Evolutionary conservation across 257 asterid species (phyloP).

Genomic region (Jacaranda mimosifolia): DNA sequence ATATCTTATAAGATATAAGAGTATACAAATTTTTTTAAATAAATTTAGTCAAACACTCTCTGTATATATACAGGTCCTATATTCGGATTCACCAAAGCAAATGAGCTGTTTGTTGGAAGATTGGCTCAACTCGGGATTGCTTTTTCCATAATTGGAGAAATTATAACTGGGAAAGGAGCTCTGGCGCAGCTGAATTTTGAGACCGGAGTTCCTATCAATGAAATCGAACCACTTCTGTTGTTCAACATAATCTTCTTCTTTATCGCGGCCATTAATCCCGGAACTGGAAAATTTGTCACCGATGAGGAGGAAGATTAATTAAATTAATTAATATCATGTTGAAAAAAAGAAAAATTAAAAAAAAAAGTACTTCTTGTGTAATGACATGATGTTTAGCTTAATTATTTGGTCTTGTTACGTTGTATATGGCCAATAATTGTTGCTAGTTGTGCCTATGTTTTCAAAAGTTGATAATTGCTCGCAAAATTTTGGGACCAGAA

Average conservation of each 20-base stretch:
- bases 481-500: too few species aligned
- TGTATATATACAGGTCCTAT: conserved; percentile 62
- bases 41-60: too few species aligned
- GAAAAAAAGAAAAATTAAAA: neutral
- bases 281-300: conserved; percentile 83
- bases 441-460: too few species aligned
- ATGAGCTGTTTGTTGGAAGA: conserved; percentile 95
- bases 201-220: conserved; percentile 88
- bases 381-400: too few species aligned
- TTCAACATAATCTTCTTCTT: conserved; percentile 90
- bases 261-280: conserved; percentile 94
- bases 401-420: too few species aligned
- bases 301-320: conserved; percentile 74
- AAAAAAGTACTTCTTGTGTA: neutral
- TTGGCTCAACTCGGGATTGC: conserved; percentile 93
- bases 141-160: conserved; percentile 92
- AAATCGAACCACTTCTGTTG: conserved; percentile 85
- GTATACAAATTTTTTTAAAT: too few species aligned
- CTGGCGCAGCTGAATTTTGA: conserved; percentile 90
- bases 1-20: too few species aligned
- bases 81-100: conserved; percentile 93
- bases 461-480: too few species aligned
- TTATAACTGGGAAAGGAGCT: conserved; percentile 93
- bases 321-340: neutral
- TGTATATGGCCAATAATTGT: too few species aligned